Conservation (phyloP, 768 basidiomycete species). For the Panus rudis region DNA sequence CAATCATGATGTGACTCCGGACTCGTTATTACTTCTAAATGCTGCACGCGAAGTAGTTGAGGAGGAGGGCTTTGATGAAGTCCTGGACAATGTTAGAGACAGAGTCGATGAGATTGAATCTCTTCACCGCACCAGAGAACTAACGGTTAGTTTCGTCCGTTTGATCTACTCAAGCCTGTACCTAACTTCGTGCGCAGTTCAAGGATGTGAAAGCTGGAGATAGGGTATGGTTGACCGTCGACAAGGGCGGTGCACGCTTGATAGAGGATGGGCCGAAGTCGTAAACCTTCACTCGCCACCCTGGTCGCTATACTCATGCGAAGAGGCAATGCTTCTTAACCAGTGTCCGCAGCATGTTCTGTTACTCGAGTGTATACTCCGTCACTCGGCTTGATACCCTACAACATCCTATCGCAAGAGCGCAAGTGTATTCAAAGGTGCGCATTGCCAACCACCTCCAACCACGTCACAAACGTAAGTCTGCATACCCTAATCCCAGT, state of each 20-base stretch:
- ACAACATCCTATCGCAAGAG: background rate
- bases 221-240: conserved; percentile 43
- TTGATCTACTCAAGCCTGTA: background rate
- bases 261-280: conserved; percentile 25
- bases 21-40: conserved; percentile 70
- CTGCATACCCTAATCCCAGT: no score
- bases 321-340: background rate
- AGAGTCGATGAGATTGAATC: conserved; percentile 86
- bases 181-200: conserved; percentile 24
- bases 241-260: conserved; percentile 44
- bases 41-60: conserved; percentile 65
- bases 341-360: background rate
- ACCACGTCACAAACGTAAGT: no score
- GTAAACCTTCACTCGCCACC: background rate
- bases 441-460: no score
- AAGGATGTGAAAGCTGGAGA: conserved; percentile 33
- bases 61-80: conserved; percentile 75
- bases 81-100: conserved; percentile 62
- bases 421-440: no score
- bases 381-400: no score
- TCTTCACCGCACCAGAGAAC: conserved; percentile 68
- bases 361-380: background rate
- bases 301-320: background rate
- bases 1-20: conserved; percentile 70
- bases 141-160: conserved; percentile 45